Conservation (phyloP, 257 asterid species). For the Scutellaria minor region DNA sequence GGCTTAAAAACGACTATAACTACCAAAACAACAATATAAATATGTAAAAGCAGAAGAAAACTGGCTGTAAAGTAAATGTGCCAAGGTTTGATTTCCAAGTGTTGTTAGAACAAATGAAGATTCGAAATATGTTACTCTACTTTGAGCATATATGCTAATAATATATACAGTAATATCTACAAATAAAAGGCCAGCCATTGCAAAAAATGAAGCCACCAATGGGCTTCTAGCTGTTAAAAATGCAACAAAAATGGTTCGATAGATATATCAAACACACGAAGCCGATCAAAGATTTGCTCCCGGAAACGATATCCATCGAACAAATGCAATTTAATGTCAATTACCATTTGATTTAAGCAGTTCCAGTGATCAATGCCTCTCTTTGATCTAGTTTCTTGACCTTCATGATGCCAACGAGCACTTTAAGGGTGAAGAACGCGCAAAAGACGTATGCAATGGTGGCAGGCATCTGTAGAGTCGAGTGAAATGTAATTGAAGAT, state of each 20-base stretch:
- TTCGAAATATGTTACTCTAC: conserved; percentile 1
- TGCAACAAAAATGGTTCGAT: conserved; percentile 23
- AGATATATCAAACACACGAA: neutral
- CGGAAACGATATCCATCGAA: neutral
- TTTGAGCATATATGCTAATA: neutral
- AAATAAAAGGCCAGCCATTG: conserved; percentile 12
- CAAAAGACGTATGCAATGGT: conserved; percentile 62
- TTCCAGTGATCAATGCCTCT: conserved; percentile 87
- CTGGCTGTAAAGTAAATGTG: too few species aligned
- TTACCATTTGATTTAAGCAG: conserved; percentile 62
- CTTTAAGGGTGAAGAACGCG: conserved; percentile 80
- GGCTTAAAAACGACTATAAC: too few species aligned
- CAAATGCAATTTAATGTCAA: conserved; percentile 12
- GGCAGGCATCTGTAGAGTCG: conserved; percentile 74
- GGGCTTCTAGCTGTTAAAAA: conserved; percentile 6
- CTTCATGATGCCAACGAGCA: conserved; percentile 71
- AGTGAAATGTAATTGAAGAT: neutral
- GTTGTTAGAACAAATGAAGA: conserved; percentile 15
- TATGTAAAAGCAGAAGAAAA: too few species aligned
- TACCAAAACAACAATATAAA: too few species aligned
- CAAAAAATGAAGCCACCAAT: conserved; percentile 27
- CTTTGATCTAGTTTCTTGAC: conserved; percentile 83
- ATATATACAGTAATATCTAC: conserved; percentile 33
- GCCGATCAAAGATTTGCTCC: neutral
- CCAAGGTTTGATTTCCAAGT: neutral